Base-by-base conservation (phyloP, 1,284 basidiomycete species). In the Tranzscheliella williamsii region DNA sequence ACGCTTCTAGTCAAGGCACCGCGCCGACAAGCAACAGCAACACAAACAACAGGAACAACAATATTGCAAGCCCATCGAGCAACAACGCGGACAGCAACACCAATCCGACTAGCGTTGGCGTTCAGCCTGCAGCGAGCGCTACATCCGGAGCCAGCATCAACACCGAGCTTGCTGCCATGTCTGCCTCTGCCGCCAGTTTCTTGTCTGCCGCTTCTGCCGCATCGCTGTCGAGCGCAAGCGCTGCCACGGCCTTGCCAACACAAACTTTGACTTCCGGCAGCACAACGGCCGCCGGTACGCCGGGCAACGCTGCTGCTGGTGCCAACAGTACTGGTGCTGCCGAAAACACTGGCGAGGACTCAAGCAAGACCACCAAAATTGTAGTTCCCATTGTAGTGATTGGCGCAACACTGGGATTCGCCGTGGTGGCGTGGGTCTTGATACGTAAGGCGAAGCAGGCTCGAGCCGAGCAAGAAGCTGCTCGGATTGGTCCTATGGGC, bases 311-410 rank as follows among this genome's bases (percentile, higher is more conserved):
- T 8, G 17, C 32, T 15, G 7, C 32, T 7, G 8, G 8, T 11
- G 26, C 26, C 8, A 18, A 8, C 32, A 33, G 11, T 15, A 33
- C 32, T 5, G 48, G 48, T 16, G 48, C 18, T 24, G 47, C 41
- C 17, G 15, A 33, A 16, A 48, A 52, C 56, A 52, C 31, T 36
- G 41, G 24, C 40, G 37, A 21, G 24, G 44, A 42, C 6, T 34
- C 37, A 9, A 41, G 20, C 24, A 29, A 41, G 26, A 57, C 38
- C 15, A 54, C 47, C 42, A 67, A 67, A 17, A 51, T 67, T 5
- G 63, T 63, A 5, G 54, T 67, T 2, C 63, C 63, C 5, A 67
- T 67, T 24, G 58, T 62, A 5, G 51, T 66, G 5, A 47, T 67
- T 13, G 47, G 47, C n/a, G 46, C 45, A 2, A 48, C 46, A 5